Base-by-base conservation (phyloP, 2,329 filamentous ascomycete species). In the Geosmithia putterillii region DNA sequence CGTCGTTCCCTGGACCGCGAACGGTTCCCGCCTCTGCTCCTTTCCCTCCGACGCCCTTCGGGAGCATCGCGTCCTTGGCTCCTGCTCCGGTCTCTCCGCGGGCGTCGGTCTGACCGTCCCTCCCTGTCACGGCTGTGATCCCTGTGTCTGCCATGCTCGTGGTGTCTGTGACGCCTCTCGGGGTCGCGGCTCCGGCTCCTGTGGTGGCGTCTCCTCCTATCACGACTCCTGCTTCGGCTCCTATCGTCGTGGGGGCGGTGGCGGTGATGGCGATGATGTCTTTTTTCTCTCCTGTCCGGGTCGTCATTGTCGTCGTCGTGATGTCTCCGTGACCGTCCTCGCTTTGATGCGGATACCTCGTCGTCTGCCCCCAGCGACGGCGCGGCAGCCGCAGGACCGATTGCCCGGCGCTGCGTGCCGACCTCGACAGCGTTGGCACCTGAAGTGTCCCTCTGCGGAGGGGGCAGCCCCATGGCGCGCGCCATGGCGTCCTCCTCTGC, bases 401-500 rank as follows among this genome's bases (percentile, higher is more conserved):
- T 50, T 7, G 61, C 53, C 45, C 65, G 60, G 5, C 37, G 18
- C 43, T 60, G 59, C 2, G 51, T 53, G 4, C 66, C 73, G 22
- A 83, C 73, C 36, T 79, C 81, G 10, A 94, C 61, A 1, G 84
- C 76, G 58, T 92, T 94, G 3, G 74, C 72, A 4, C 72, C 75
- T 1, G 73, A 74, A 1, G 68, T 66, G 41, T 76, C 73, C 42
- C 76, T 70, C 7, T 71, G 65, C 1, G 81, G 75, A 2, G 83
- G 71, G 0, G 86, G 87, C 23, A 95, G 65, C 0, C 92, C 92
- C 43, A 98, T 66, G 0, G 89, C 89, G 38, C 70, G 73, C 3
- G 87, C 81, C 58, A 96, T 81, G 2, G 89, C 92, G 59, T 95
- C 90, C 57, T 95, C 86, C 56, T 98, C 92, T 0, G 84, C 86